A percentile compares a stretch with the other conserved stretches of the same genome.
Conservation (phyloP, 768 basidiomycete genomes). For the Tylopilus sp. region DNA sequence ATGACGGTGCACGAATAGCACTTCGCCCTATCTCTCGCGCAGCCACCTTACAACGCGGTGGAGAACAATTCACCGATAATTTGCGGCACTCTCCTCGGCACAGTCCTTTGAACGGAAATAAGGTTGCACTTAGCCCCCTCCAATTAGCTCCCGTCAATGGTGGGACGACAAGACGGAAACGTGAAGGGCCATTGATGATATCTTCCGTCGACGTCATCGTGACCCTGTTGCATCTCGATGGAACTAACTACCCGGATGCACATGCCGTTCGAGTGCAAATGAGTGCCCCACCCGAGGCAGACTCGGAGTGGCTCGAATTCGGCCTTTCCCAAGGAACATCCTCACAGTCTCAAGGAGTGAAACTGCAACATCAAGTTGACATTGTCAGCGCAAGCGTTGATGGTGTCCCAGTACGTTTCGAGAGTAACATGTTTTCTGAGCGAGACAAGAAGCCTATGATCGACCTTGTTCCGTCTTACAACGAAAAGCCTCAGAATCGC, state of each 20-base stretch:
- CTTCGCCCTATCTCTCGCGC: slow-evolving; percentile 40
- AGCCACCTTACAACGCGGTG: slow-evolving; percentile 16
- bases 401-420: slow-evolving; percentile 60
- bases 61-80: slow-evolving; percentile 21
- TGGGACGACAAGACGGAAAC: slow-evolving; percentile 37
- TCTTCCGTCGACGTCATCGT: slow-evolving; percentile 53
- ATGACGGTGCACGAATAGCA: slow-evolving; percentile 57
- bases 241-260: slow-evolving; percentile 33
- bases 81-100: slow-evolving; percentile 17
- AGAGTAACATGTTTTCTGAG: slow-evolving; percentile 44
- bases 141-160: slow-evolving; percentile 18
- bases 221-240: slow-evolving; percentile 42
- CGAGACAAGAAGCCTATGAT: slow-evolving; percentile 32
- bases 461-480: slow-evolving; percentile 43
- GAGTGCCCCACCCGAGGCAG: slow-evolving; percentile 53
- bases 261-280: slow-evolving; percentile 61
- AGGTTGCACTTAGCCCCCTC: slow-evolving; percentile 9
- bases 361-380: slow-evolving; percentile 43
- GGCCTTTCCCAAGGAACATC: slow-evolving; percentile 52
- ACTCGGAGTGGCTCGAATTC: slow-evolving; percentile 75
- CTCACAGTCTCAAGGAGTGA: slow-evolving; percentile 13
- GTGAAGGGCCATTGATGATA: slow-evolving; percentile 60
- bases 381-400: slow-evolving; percentile 56
- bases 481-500: slow-evolving; percentile 50
- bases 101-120: slow-evolving; percentile 21